Base-by-base conservation (phyloP, 805 yeast genomes). In the Yamadazyma insecticola region DNA sequence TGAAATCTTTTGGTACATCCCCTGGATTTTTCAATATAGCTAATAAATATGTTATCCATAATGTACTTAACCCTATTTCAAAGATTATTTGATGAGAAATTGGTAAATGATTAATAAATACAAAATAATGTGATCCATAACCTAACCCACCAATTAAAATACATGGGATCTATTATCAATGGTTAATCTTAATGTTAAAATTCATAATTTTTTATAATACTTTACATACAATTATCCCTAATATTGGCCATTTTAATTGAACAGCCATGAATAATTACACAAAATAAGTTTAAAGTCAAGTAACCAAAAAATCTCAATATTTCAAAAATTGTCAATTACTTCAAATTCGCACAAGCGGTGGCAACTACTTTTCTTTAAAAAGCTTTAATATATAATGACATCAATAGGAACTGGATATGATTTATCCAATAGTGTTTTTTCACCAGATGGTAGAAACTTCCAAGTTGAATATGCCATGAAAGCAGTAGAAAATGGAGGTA, bases 341-440 rank as follows among this genome's bases (percentile, higher is more conserved):
- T n/a, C n/a, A n/a, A 10, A 22, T n/a, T 22, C 24, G 13, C 24
- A 22, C 24, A 9, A 10, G 10, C 24, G n/a, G 24, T 19, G 16
- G 28, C n/a, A 5, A 13, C 25, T 12, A 22, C n/a, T n/a, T n/a
- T n/a, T n/a, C n/a, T n/a, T n/a, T n/a, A n/a, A n/a, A n/a, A n/a
- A n/a, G n/a, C n/a, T n/a, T n/a, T n/a, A n/a, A n/a, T n/a, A n/a
- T n/a, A 11, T 11, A 19, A 19, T 19, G 90, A 83, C 97, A 23
- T 92, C 98, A 28, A 89, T 92, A 48, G 99, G 99, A 48, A 92
- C 99, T 17, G 99, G 99, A 13, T 92, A 92, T 77, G 99, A 92
- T 72, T 79, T 92, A 53, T 87, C 97, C 20, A 92, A 92, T 68
- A 81, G 95, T 64, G 96, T 90, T 40, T 92, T 92, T 66, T 78